Percentiles rank a stretch among this genome's conserved stretches.
These are phyloP conservation scores for Herpotrichia juniperi DNA, from an alignment of 2,329 filamentous ascomycete genomes.

Conservation along the genomic window DNA sequence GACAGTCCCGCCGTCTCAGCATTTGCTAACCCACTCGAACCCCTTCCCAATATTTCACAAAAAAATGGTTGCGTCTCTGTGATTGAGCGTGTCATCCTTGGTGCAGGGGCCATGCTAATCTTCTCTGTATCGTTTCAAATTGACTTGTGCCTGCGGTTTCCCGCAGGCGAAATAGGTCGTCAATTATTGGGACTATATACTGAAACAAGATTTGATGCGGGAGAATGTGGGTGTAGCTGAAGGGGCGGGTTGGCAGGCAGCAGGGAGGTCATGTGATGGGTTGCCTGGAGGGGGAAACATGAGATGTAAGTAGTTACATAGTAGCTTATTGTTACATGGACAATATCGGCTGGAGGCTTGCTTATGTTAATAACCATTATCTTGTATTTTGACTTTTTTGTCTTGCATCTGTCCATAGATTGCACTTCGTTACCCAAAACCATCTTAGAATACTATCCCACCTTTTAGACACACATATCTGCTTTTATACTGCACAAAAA, in stretches of 20 bases:
- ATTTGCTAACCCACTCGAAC: not conserved
- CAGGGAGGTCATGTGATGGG: no score
- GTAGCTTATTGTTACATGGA: no score
- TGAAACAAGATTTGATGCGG: not conserved
- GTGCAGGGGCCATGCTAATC: conserved; percentile 66
- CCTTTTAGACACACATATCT: no score
- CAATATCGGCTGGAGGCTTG: no score
- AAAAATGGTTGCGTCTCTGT: conserved; percentile 46
- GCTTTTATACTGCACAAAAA: no score
- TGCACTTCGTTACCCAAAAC: no score
- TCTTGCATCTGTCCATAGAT: no score
- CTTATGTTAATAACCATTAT: no score
- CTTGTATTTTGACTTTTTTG: no score
- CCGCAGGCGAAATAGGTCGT: not conserved
- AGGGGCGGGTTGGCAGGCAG: not conserved
- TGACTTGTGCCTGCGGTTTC: not conserved
- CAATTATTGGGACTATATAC: not conserved
- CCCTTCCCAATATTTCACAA: conserved; percentile 7
- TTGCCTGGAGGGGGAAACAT: no score
- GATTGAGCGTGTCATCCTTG: conserved; percentile 80
- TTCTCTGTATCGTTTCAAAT: conserved; percentile 40
- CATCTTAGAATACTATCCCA: no score
- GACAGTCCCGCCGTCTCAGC: not conserved
- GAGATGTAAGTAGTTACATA: no score
- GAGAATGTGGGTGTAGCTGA: not conserved